Conservation (phyloP, 1,139 yeast genomes). For the Pichia inconspicua region DNA sequence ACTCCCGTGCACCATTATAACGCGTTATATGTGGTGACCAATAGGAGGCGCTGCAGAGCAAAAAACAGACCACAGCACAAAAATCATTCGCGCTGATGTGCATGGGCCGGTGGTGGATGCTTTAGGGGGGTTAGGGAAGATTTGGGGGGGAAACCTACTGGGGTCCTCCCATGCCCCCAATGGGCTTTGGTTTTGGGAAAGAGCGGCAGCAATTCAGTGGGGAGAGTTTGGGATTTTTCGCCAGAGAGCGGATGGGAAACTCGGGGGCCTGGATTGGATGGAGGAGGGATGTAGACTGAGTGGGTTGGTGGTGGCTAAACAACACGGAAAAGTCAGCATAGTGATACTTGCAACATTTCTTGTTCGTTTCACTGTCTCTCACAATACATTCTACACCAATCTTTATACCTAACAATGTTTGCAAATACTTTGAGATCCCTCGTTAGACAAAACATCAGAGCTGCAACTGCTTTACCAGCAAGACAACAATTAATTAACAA, state of each 20-base stretch:
- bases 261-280: too few species aligned
- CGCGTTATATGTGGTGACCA: background rate
- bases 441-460: slow-evolving; percentile 35
- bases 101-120: background rate
- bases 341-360: background rate
- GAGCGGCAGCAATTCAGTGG: too few species aligned
- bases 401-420: slow-evolving; percentile 30
- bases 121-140: background rate
- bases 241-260: background rate
- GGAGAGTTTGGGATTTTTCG: background rate
- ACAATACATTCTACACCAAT: background rate
- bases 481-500: slow-evolving; percentile 22
- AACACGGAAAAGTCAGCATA: background rate
- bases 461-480: slow-evolving; percentile 23
- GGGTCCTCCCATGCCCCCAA: too few species aligned
- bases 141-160: too few species aligned
- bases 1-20: background rate
- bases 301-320: background rate
- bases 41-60: background rate
- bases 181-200: too few species aligned
- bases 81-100: background rate
- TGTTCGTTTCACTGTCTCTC: background rate
- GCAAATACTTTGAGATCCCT: slow-evolving; percentile 47
- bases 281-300: too few species aligned
- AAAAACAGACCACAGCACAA: background rate